Evolutionary conservation across 2,329 filamentous ascomycete genomes (phyloP).

Genomic region (Ophiostoma ulmi): DNA sequence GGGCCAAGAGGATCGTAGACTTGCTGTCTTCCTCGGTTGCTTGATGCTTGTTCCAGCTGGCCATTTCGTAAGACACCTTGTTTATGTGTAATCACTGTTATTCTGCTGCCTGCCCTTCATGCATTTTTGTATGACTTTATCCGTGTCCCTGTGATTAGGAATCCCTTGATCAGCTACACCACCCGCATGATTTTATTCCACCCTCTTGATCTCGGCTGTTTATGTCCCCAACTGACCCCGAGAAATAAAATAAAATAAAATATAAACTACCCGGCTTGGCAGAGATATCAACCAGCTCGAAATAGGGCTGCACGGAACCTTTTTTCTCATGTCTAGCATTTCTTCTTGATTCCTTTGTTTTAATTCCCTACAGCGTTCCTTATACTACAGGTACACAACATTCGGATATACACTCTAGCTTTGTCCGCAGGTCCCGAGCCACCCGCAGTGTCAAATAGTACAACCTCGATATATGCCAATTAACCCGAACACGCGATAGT

Average conservation of each 20-base stretch:
- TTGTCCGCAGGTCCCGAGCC: constrained; percentile 8
- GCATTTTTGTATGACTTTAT: background rate
- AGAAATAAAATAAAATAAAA: background rate
- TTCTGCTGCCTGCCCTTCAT: background rate
- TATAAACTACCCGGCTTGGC: background rate
- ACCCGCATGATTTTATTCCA: background rate
- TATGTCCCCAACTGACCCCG: background rate
- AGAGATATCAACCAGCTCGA: background rate
- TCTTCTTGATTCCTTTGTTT: background rate
- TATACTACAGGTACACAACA: background rate
- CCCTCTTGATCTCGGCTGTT: constrained; percentile 4
- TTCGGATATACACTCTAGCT: constrained; percentile 9
- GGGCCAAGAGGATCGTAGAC: background rate
- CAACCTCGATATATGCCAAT: constrained; percentile 4
- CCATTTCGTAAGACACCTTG: background rate
- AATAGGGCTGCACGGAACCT: background rate
- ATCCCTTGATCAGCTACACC: background rate
- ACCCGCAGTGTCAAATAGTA: constrained; percentile 7
- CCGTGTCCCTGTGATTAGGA: background rate
- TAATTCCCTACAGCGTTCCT: background rate
- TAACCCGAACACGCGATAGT: constrained; percentile 13
- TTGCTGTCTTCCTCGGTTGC: background rate
- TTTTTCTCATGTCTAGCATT: background rate
- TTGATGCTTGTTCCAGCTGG: background rate
- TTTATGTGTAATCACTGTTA: background rate